A percentile compares a stretch with the other conserved stretches of the same genome.
Evolutionary conservation across 2,329 filamentous ascomycete species (phyloP).

Genomic region (Onygenales sp.): DNA sequence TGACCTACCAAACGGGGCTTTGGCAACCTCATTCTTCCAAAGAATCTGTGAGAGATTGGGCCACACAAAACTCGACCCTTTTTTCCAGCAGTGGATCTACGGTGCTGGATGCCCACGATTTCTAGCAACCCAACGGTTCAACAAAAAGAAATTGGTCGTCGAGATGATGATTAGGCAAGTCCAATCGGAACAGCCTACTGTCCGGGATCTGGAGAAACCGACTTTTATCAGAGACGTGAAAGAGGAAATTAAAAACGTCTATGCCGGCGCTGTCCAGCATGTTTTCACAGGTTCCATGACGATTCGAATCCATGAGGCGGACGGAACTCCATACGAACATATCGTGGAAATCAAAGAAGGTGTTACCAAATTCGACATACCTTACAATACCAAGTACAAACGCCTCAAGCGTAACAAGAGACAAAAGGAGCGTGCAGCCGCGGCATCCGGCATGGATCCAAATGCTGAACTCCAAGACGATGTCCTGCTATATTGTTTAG

Average conservation of each 20-base stretch:
- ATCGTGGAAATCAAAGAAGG: slow-evolving; percentile 91
- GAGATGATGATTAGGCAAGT: slow-evolving; percentile 82
- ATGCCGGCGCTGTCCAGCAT: slow-evolving; percentile 60
- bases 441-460: slow-evolving; percentile 53
- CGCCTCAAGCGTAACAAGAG: slow-evolving; percentile 79
- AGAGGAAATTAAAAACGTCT: slow-evolving; percentile 62
- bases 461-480: slow-evolving; percentile 63
- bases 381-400: slow-evolving; percentile 99
- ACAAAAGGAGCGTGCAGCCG: slow-evolving; percentile 66
- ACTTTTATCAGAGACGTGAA: slow-evolving; percentile 80
- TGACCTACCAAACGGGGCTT: slow-evolving; percentile 58
- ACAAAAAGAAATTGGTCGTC: slow-evolving; percentile 93
- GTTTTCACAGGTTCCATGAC: slow-evolving; percentile 95
- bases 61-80: slow-evolving; percentile 75
- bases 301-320: slow-evolving; percentile 92
- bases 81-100: slow-evolving; percentile 90
- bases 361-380: slow-evolving; percentile 79
- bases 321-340: slow-evolving; percentile 96
- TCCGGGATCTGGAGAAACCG: slow-evolving; percentile 55
- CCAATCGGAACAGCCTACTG: slow-evolving; percentile 48
- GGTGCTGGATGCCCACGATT: slow-evolving; percentile 85
- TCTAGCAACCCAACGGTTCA: slow-evolving; percentile 78
- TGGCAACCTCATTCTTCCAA: slow-evolving; percentile 69
- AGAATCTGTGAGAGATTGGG: slow-evolving; percentile 80
- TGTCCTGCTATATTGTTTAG: slow-evolving; percentile 79